These are phyloP conservation scores for Entonaema liquescens DNA, from an alignment of 495 filamentous ascomycete genomes.

Conservation along the genomic window DNA sequence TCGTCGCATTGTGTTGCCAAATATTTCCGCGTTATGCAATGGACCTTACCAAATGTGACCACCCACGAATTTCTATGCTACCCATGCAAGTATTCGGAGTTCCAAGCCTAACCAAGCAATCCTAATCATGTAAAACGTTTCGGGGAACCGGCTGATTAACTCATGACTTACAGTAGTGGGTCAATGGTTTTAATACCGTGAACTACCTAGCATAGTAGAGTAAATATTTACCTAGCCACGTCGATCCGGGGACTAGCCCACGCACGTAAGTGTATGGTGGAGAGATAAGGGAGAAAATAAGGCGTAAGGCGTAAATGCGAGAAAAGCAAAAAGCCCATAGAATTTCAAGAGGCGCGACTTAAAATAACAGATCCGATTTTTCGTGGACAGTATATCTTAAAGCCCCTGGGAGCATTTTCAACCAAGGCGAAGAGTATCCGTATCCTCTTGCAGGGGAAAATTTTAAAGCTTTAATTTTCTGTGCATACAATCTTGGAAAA, in stretches of 20 bases:
- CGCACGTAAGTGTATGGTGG: neutral
- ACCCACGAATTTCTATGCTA: neutral
- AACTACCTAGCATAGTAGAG: neutral
- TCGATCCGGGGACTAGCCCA: neutral
- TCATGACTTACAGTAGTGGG: constrained; percentile 1
- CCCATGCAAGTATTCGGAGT: neutral
- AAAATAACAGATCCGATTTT: neutral
- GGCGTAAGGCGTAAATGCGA: neutral
- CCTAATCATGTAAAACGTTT: neutral
- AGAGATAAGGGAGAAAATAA: neutral
- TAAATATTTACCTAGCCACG: neutral
- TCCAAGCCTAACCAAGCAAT: neutral
- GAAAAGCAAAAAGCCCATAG: neutral
- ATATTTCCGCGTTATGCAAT: neutral
- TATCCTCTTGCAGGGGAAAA: neutral
- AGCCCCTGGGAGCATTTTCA: neutral
- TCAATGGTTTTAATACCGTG: neutral
- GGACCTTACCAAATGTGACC: neutral
- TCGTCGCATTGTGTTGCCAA: neutral
- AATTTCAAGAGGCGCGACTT: neutral
- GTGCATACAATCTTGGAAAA: neutral
- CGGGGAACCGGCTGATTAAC: neutral
- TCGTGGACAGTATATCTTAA: neutral
- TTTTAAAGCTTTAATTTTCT: neutral
- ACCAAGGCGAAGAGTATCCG: neutral